phyloP scores from a whole-genome alignment of 73 alveolate genomes.

The Blepharisma japonicum region DNA sequence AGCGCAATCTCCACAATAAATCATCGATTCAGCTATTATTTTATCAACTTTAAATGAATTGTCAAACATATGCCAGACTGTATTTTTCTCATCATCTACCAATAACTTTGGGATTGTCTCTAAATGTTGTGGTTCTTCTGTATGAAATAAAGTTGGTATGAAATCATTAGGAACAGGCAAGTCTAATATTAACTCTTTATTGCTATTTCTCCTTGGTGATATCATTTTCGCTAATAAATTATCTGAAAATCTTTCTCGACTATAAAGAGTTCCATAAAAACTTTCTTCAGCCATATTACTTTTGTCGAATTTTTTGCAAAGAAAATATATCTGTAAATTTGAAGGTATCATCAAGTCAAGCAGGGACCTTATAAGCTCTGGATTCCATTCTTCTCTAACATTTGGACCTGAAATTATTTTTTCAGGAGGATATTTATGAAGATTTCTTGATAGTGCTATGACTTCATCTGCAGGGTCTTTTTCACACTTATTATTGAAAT shows the following conservation, averaged over 20 bases:
- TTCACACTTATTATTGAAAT: constrained; percentile 58
- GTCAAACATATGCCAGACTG: constrained; percentile 25
- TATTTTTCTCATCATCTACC: background rate
- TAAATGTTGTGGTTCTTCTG: no score
- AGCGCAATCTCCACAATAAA: constrained; percentile 8
- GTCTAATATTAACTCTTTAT: no score
- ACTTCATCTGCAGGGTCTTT: constrained; percentile 47
- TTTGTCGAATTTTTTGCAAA: constrained; percentile 56
- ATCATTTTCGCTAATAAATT: background rate
- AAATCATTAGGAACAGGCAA: no score
- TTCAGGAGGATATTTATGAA: constrained; percentile 44
- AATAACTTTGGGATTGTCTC: background rate
- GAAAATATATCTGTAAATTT: constrained; percentile 50
- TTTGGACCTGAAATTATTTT: constrained; percentile 60
- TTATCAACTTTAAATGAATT: constrained; percentile 16
- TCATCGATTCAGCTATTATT: constrained; percentile 17
- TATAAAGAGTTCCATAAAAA: constrained; percentile 58
- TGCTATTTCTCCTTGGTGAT: background rate
- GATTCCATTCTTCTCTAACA: constrained; percentile 58
- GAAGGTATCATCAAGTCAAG: constrained; percentile 41
- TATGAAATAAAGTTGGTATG: no score
- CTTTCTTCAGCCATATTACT: constrained; percentile 62
- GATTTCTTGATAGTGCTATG: constrained; percentile 29
- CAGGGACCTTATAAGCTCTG: constrained; percentile 47
- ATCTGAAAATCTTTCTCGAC: background rate